Percentiles rank a stretch among this genome's conserved stretches.
Conservation (phyloP, 202 grass and related monocot genomes). For the Eragrostis tef region DNA sequence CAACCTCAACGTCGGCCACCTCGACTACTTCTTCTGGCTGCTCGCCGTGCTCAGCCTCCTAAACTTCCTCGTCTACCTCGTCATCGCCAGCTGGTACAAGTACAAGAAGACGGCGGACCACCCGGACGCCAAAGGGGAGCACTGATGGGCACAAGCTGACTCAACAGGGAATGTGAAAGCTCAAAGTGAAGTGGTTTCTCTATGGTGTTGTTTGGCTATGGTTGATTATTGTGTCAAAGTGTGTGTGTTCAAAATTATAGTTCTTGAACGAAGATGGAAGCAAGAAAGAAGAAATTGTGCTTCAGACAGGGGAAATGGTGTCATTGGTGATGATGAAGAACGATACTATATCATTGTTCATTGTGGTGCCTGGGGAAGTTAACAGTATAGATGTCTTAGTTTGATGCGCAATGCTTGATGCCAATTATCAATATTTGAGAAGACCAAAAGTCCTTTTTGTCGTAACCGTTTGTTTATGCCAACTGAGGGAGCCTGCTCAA, state of each 20-base stretch:
- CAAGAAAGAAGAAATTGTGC: neutral
- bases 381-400: neutral
- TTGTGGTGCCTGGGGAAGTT: neutral
- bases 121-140: constrained; percentile 14
- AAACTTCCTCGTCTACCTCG: constrained; percentile 48
- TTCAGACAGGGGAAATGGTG: neutral
- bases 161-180: neutral
- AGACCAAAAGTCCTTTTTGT: too few relatives aligned
- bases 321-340: neutral
- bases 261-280: neutral
- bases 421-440: neutral
- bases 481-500: too few relatives aligned
- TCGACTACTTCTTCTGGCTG: constrained; percentile 67
- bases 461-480: too few relatives aligned
- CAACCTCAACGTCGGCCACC: constrained; percentile 52
- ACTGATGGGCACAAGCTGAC: neutral
- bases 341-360: neutral
- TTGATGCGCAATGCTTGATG: neutral
- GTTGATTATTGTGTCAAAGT: neutral
- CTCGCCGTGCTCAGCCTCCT: constrained; percentile 46
- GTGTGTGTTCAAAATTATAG: neutral
- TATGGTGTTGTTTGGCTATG: neutral
- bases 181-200: constrained; percentile 17
- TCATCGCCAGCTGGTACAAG: constrained; percentile 54
- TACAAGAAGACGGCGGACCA: constrained; percentile 49